phyloP scores from a whole-genome alignment of 148 eudicot genomes.

The Camellia japonica region DNA sequence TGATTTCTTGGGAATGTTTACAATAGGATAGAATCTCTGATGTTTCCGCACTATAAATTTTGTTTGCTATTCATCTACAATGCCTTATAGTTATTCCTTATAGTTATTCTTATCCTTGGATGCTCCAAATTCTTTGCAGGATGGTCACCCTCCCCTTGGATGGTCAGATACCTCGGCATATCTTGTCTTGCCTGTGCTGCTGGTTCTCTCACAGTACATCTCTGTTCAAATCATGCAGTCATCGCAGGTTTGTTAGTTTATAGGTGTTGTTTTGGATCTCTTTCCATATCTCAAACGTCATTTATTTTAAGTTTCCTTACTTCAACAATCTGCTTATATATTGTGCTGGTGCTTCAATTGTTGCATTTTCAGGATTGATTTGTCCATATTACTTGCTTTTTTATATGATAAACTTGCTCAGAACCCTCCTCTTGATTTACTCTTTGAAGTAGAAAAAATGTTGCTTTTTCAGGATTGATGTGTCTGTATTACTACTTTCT shows the following conservation, averaged over 20 bases:
- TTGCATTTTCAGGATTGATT: neutral
- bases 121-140: constrained; percentile 36
- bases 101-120: neutral
- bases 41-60: neutral
- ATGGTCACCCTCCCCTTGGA: constrained; percentile 97
- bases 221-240: constrained; percentile 94
- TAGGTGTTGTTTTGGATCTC: neutral
- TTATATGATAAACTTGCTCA: neutral
- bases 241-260: constrained; percentile 57
- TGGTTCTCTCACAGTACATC: constrained; percentile 72
- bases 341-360: neutral
- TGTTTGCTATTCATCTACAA: neutral
- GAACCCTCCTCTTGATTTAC: neutral
- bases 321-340: neutral
- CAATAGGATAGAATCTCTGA: neutral
- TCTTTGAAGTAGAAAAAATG: neutral
- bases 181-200: constrained; percentile 81
- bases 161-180: constrained; percentile 94
- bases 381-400: neutral
- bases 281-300: neutral
- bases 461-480: no score
- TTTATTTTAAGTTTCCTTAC: neutral
- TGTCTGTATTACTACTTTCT: neutral
- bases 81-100: neutral
- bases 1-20: no score